Evolutionary conservation across 2,329 filamentous ascomycete species (phyloP), one percentile per base, ranked within the genome.

Genomic region (Pseudogymnoascus sp.): DNA sequence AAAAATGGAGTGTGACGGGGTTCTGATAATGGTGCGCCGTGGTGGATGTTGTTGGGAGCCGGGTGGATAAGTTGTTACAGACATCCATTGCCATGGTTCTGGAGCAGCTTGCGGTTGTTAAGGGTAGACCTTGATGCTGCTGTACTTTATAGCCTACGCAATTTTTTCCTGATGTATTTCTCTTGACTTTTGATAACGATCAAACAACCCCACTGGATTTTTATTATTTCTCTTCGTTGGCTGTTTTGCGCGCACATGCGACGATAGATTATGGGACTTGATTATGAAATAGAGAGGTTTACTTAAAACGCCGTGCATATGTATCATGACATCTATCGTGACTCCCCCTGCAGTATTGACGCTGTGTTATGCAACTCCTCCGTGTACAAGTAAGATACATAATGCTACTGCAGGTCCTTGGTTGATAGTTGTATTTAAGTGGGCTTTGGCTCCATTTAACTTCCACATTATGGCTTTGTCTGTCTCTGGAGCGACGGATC

Each of bases 141-240:
- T 74, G 72, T 74, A 74, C 72, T 73, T 73, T 74, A 74, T 74
- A 71, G 72, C 72, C 72, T 68, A 73, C 70, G 71, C 71, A 72
- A 74, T 72, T 70, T 69, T 68, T 69, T 69, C 67, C 70, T 68
- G 71, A 71, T 68, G 50, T 71, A 68, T 72, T 73, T 66, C 69
- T 66, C 68, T 70, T 69, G 47, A 59, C 44, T 50, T 50, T 50
- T 50, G 44, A 50, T 50, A 50, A 50, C 44, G 44, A 50, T 50
- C 44, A 50, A 50, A 6, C 26, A 42, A 42, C 53, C 60, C 21
- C 50, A 31, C 24, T 63, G 19, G 53, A 61, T 42, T 38, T 61
- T 35, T 19, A 3, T 31, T 26, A 19, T 26, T 63, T 40, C 16
- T 29, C 29, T 61, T 50, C 62, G 53, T 63, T 40, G 62, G 62